These are phyloP conservation scores for Populus hybrid DNA, from an alignment of 441 rosid species.

Conservation along the genomic window DNA sequence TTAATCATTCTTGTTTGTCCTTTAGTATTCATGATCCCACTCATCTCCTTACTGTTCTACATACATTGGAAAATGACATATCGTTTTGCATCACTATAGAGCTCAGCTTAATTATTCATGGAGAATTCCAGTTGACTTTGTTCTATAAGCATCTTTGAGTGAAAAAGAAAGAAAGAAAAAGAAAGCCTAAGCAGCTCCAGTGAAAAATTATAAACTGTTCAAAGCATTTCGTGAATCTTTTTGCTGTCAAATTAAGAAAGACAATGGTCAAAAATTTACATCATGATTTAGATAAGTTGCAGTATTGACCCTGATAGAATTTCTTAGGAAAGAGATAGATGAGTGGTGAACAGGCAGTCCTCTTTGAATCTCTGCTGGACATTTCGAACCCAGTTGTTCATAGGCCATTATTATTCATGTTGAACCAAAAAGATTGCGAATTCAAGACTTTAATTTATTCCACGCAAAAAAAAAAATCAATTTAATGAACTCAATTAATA, in stretches of 20 bases:
- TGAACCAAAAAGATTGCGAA: too few relatives aligned
- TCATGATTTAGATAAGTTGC: conserved; percentile 22
- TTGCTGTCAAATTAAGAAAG: conserved; percentile 2
- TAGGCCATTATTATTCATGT: too few relatives aligned
- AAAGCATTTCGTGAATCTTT: neutral
- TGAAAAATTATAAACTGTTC: conserved; percentile 5
- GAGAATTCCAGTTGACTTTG: conserved; percentile 24
- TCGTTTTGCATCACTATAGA: conserved; percentile 24
- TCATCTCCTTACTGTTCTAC: conserved; percentile 27
- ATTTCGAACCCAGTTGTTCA: too few relatives aligned
- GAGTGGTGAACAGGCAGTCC: conserved; percentile 13
- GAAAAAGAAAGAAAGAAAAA: neutral
- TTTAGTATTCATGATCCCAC: conserved; percentile 35
- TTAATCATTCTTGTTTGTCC: conserved; percentile 38
- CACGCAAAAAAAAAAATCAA: too few relatives aligned
- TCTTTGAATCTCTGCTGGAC: too few relatives aligned
- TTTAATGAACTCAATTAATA: too few relatives aligned
- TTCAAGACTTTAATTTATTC: neutral
- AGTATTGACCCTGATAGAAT: conserved; percentile 25
- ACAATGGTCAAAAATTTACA: conserved; percentile 20
- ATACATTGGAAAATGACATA: conserved; percentile 22
- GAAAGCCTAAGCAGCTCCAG: too few relatives aligned
- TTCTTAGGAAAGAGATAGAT: neutral
- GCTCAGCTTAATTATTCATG: conserved; percentile 11
- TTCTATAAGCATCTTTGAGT: conserved; percentile 8